These are phyloP conservation scores for Gracilaria vermiculophylla DNA, from an alignment of 23 red algal species.

Conservation along the genomic window DNA sequence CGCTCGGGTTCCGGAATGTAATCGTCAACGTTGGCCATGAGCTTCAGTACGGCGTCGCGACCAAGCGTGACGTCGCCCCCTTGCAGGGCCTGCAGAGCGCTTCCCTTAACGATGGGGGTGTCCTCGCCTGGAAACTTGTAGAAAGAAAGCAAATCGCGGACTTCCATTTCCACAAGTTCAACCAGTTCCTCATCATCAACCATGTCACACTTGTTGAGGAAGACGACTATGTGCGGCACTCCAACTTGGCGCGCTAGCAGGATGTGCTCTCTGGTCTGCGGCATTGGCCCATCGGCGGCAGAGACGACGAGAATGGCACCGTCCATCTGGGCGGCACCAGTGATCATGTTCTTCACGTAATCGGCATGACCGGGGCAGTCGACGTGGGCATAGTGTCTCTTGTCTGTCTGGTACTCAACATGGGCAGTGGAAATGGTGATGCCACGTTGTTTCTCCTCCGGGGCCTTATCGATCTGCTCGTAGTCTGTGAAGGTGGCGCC, in stretches of 20 bases:
- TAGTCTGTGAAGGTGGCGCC: slow-evolving; percentile 93
- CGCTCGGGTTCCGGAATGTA: slow-evolving; percentile 92
- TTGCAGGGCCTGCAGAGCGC: slow-evolving; percentile 90
- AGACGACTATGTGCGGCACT: slow-evolving; percentile 96
- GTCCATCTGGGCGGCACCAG: slow-evolving; percentile 97
- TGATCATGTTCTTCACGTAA: slow-evolving; percentile 99
- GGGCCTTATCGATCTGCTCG: slow-evolving; percentile 98
- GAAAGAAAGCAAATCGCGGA: slow-evolving; percentile 91
- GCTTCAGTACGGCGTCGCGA: slow-evolving; percentile 71
- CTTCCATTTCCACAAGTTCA: slow-evolving; percentile 97
- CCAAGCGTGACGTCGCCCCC: slow-evolving; percentile 76
- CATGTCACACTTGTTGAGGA: slow-evolving; percentile 98
- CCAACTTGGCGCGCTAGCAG: slow-evolving; percentile 95
- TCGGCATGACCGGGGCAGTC: slow-evolving; percentile 99
- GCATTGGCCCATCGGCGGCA: slow-evolving; percentile 93
- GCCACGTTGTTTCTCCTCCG: slow-evolving; percentile 93
- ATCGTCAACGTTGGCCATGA: slow-evolving; percentile 88
- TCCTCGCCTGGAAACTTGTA: slow-evolving; percentile 97
- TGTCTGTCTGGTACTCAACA: slow-evolving; percentile 92
- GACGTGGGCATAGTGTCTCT: slow-evolving; percentile 92
- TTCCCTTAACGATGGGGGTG: slow-evolving; percentile 86
- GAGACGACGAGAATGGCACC: slow-evolving; percentile 96
- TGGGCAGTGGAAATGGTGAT: slow-evolving; percentile 96
- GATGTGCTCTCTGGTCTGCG: slow-evolving; percentile 98
- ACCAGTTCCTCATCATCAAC: slow-evolving; percentile 94